Evolutionary conservation across 495 filamentous ascomycete species (phyloP).

Genomic region (Aspergillus homomorphus): DNA sequence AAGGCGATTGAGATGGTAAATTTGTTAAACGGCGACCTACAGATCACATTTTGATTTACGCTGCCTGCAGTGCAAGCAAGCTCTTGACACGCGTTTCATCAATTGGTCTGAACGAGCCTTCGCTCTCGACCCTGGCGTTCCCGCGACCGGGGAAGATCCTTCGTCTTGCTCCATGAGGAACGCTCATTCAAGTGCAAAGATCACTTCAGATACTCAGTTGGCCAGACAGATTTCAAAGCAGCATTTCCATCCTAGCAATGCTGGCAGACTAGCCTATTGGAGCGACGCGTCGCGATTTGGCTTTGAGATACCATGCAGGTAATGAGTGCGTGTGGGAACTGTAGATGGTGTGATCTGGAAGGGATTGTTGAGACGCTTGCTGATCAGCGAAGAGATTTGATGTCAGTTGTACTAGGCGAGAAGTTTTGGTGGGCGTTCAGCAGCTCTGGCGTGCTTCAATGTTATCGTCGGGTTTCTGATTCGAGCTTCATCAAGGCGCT

Average conservation of each 20-base stretch:
- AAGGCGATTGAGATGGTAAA: not conserved
- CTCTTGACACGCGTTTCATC: slow-evolving; percentile 58
- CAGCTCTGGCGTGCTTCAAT: not conserved
- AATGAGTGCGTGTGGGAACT: not conserved
- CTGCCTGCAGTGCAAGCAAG: slow-evolving; percentile 61
- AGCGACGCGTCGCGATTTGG: not conserved
- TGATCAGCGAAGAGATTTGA: not conserved
- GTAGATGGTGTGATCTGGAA: not conserved
- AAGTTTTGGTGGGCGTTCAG: not conserved
- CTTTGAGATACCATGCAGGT: not conserved
- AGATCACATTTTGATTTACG: slow-evolving; percentile 64
- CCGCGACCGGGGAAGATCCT: slow-evolving; percentile 16
- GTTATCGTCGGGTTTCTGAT: not conserved
- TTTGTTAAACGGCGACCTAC: slow-evolving; percentile 36
- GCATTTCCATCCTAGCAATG: slow-evolving; percentile 10
- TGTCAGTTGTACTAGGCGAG: not conserved
- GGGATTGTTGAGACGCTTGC: not conserved
- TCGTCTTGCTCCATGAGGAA: slow-evolving; percentile 16
- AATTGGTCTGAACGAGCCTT: slow-evolving; percentile 27
- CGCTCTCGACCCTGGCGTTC: slow-evolving; percentile 13
- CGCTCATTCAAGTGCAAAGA: not conserved
- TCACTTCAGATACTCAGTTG: slow-evolving; percentile 1
- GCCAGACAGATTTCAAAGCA: not conserved
- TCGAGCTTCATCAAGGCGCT: not conserved
- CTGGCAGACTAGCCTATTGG: not conserved